Percentiles rank a stretch among this genome's conserved stretches.
Conservation (phyloP, 2,329 filamentous ascomycete genomes). For the Akanthomyces lecanii region DNA sequence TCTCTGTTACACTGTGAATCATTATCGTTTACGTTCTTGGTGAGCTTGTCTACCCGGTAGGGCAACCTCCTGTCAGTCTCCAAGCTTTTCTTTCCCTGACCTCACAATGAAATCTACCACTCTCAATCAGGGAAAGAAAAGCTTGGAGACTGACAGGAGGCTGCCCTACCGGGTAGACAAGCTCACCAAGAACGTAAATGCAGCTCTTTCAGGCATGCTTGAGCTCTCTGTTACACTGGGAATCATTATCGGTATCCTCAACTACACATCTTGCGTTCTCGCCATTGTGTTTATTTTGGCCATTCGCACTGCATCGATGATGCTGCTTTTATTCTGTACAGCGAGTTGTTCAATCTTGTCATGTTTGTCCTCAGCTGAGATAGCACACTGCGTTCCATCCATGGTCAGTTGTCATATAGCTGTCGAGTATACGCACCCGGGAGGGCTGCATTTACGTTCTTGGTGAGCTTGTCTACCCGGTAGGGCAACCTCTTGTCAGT, state of each 20-base stretch:
- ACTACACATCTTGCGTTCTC: no score
- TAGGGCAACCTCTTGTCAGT: background rate
- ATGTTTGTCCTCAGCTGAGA: conserved; percentile 13
- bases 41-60: background rate
- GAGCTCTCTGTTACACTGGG: no score
- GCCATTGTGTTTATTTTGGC: no score
- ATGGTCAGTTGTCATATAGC: conserved; percentile 13
- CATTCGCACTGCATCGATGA: conserved; percentile 11
- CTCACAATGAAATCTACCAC: background rate
- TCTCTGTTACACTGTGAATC: no score
- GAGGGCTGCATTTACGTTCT: conserved; percentile 14
- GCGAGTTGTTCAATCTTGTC: conserved; percentile 11
- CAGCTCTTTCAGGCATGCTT: no score
- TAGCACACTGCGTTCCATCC: background rate
- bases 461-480: background rate
- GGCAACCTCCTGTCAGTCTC: background rate
- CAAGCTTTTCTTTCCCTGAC: background rate
- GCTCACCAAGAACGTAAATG: conserved; percentile 8
- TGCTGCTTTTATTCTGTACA: conserved; percentile 13
- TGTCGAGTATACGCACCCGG: conserved; percentile 20
- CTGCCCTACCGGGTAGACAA: background rate
- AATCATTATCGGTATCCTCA: no score
- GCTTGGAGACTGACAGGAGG: background rate
- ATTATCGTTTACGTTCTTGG: conserved; percentile 13
- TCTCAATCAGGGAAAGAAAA: background rate